Evolutionary conservation across 805 yeast genomes (phyloP).

Genomic region (Sugiyamaella floridensis): DNA sequence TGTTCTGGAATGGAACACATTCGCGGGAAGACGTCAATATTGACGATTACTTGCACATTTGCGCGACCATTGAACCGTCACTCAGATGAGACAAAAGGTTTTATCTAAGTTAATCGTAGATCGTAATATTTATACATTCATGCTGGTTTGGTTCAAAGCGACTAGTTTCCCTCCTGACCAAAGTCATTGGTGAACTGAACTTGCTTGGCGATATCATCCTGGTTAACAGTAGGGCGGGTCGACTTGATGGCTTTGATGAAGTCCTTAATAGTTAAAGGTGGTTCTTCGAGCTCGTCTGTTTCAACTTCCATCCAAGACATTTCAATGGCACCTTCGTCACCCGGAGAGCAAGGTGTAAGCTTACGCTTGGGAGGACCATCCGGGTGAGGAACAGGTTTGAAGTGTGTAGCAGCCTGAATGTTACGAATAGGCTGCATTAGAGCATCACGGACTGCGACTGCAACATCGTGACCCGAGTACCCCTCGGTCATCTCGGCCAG

Average conservation of each 20-base stretch:
- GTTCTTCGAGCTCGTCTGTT: slow-evolving; percentile 84
- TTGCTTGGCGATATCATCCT: slow-evolving; percentile 72
- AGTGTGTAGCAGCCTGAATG: slow-evolving; percentile 94
- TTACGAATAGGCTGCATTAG: slow-evolving; percentile 96
- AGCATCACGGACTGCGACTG: slow-evolving; percentile 95
- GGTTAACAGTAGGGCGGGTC: slow-evolving; percentile 92
- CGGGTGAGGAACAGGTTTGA: slow-evolving; percentile 42
- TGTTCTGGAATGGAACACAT: slow-evolving; percentile 39
- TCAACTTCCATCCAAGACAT: slow-evolving; percentile 91
- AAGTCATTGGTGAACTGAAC: slow-evolving; percentile 86
- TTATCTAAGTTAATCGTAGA: background rate
- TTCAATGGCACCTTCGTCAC: slow-evolving; percentile 79
- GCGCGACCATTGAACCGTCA: slow-evolving; percentile 55
- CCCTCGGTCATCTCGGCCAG: slow-evolving; percentile 95
- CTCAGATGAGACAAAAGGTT: slow-evolving; percentile 14
- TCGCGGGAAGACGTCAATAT: slow-evolving; percentile 33
- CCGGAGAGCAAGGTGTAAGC: slow-evolving; percentile 93
- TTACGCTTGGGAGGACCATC: slow-evolving; percentile 30
- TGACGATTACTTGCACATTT: slow-evolving; percentile 45
- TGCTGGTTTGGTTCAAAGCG: background rate
- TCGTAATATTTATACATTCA: background rate
- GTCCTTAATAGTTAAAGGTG: slow-evolving; percentile 82
- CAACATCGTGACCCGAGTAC: slow-evolving; percentile 94
- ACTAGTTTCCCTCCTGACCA: slow-evolving; percentile 90
- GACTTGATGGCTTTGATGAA: slow-evolving; percentile 86